Evolutionary conservation across 2,329 filamentous ascomycete species (phyloP), one percentile per base, ranked within the genome.

Genomic region (Aspergillus sp.): DNA sequence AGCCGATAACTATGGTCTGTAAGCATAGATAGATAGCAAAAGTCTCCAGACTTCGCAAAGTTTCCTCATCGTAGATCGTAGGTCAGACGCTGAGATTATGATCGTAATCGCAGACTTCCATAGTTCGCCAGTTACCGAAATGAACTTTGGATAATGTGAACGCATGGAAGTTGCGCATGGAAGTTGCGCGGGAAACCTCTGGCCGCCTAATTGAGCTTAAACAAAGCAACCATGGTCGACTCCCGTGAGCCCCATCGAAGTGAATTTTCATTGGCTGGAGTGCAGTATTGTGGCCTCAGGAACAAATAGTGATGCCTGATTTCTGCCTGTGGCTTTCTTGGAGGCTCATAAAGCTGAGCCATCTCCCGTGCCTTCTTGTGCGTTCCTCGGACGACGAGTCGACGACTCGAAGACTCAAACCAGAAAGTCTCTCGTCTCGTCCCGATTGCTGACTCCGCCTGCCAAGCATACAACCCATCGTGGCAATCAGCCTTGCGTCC

Each of bases 321-420:
- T 54, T 61, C 48, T 70, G 70, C 70, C 70, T 73, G 58, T 66
- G 68, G 65, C 65, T 31, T 50, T 43, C 31, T 33, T 31, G 54
- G 35, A 56, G 59, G 58, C 51, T 58, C 58, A 58, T 60, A 66
- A 62, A 68, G 55, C 65, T 65, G 56, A 62, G 58, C 57, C 58
- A 57, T 58, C 58, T 47, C 56, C 64, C 67, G 62, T 54, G 59
- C 60, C 63, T 59, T 66, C 63, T 59, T 66, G 55, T 65, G 61
- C 66, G 70, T 73, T 75, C 64, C 68, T 73, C 63, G 62, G 70
- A 73, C 72, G 67, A 72, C 70, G 65, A 67, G 62, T 59, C 64
- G 64, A 60, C 56, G 35, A 51, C 19, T 45, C 70, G 67, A 72
- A 69, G 64, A 68, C 64, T 60, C 64, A 64, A 62, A 58, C 54